Percentiles rank a stretch among this genome's conserved stretches.
These are phyloP conservation scores for Neurospora sp. DNA, from an alignment of 495 filamentous ascomycete species.

Conservation along the genomic window DNA sequence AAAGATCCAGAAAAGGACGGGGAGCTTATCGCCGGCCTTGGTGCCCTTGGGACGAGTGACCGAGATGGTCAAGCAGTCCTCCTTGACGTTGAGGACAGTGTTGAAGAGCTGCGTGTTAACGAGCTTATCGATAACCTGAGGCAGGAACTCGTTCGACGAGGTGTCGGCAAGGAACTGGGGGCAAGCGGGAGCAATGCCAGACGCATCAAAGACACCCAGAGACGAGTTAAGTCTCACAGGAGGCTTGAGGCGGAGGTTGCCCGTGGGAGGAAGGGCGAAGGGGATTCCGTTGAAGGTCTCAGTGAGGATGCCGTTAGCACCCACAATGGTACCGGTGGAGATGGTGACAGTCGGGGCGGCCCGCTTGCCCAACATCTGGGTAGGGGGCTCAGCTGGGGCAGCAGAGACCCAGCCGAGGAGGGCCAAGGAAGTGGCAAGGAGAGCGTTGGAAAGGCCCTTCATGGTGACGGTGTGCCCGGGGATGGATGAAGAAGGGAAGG, in stretches of 20 bases:
- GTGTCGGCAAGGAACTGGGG: constrained; percentile 45
- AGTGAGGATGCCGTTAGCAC: constrained; percentile 16
- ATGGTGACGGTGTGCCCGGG: constrained; percentile 10
- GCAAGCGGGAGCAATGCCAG: constrained; percentile 39
- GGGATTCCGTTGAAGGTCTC: constrained; percentile 42
- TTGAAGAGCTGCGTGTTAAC: constrained; percentile 51
- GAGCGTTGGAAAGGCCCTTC: constrained; percentile 17
- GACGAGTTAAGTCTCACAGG: constrained; percentile 30
- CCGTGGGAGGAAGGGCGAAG: constrained; percentile 34
- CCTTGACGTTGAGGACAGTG: constrained; percentile 33
- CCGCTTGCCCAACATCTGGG: constrained; percentile 25
- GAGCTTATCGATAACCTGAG: constrained; percentile 42
- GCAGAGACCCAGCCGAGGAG: constrained; percentile 17
- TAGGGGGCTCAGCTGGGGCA: constrained; percentile 21
- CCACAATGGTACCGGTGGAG: constrained; percentile 43
- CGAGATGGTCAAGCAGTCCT: constrained; percentile 61
- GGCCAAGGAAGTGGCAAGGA: constrained; percentile 12
- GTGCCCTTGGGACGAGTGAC: constrained; percentile 54
- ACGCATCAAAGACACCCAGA: constrained; percentile 44
- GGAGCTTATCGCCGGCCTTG: constrained; percentile 43
- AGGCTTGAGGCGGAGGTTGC: constrained; percentile 32
- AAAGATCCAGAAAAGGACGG: constrained; percentile 67
- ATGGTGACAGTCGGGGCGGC: constrained; percentile 37
- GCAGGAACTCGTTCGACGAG: constrained; percentile 28
- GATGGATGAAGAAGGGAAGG: neutral